Conservation (phyloP, 495 filamentous ascomycete genomes). For the Patellaria atrata region DNA sequence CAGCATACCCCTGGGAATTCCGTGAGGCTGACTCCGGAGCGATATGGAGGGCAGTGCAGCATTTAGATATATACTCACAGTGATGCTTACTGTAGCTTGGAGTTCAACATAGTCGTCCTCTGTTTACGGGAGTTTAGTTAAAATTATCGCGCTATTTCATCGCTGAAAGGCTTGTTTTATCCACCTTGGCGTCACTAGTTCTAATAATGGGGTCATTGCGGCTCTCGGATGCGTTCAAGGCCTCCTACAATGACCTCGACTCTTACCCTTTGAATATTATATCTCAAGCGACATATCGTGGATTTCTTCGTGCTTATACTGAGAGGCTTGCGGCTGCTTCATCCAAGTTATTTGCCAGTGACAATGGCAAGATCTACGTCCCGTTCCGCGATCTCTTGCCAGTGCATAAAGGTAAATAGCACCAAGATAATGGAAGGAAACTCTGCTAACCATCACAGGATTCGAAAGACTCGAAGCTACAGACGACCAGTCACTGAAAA, state of each 20-base stretch:
- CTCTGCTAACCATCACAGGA: neutral
- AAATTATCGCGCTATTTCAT: conserved; percentile 1
- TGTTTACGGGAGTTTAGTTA: conserved; percentile 1
- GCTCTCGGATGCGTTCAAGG: neutral
- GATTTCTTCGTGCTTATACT: conserved; percentile 3
- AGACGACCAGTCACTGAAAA: neutral
- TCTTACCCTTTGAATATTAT: conserved; percentile 5
- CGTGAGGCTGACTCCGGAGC: too few species aligned
- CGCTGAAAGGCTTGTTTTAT: neutral
- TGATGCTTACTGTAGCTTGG: conserved; percentile 2
- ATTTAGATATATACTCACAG: conserved; percentile 1
- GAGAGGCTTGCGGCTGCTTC: conserved; percentile 1
- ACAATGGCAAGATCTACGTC: conserved; percentile 3
- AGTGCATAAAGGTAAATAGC: conserved; percentile 3
- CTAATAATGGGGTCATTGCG: neutral
- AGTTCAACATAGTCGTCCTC: too few species aligned
- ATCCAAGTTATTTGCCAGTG: conserved; percentile 1
- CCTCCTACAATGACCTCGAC: neutral
- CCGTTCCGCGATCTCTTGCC: conserved; percentile 1
- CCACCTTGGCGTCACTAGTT: neutral
- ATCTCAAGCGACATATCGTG: conserved; percentile 5
- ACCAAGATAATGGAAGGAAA: neutral
- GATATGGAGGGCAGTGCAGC: too few species aligned
- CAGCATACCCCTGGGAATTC: too few species aligned
- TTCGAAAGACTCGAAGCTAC: neutral